phyloP scores from a whole-genome alignment of 345 rosid genomes.

The Ailanthus altissimus region DNA sequence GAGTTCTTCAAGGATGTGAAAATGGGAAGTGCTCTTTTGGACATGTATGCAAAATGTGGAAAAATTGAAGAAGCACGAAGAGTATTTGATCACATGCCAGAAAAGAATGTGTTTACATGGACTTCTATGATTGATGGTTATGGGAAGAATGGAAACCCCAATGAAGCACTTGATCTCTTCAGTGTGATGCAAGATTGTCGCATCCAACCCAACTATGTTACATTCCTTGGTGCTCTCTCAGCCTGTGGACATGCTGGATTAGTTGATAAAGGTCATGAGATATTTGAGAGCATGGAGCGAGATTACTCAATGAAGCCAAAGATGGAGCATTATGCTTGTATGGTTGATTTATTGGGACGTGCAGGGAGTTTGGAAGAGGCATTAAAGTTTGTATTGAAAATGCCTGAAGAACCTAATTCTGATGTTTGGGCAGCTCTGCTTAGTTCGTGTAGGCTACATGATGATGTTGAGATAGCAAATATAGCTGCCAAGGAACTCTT shows the following conservation, averaged over 20 bases:
- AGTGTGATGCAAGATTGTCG: conserved; percentile 45
- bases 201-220: conserved; percentile 68
- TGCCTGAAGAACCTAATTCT: conserved; percentile 69
- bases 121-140: conserved; percentile 97
- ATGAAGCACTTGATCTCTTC: conserved; percentile 76
- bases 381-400: conserved; percentile 56
- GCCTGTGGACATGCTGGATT: conserved; percentile 91
- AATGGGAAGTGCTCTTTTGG: conserved; percentile 85
- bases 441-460: conserved; percentile 73
- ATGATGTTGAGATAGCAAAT: conserved; percentile 60
- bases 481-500: conserved; percentile 76
- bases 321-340: conserved; percentile 93
- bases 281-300: conserved; percentile 79
- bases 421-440: conserved; percentile 96
- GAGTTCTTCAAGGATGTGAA: conserved; percentile 51
- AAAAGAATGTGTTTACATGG: conserved; percentile 87
- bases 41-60: conserved; percentile 91
- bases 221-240: conserved; percentile 84
- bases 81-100: conserved; percentile 59
- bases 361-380: conserved; percentile 67
- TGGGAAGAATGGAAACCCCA: conserved; percentile 77
- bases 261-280: conserved; percentile 62
- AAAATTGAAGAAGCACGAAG: conserved; percentile 59
- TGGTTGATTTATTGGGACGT: conserved; percentile 90
- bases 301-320: conserved; percentile 62